Evolutionary conservation across 2,329 filamentous ascomycete species (phyloP).

Genomic region (Colletotrichum sp.): DNA sequence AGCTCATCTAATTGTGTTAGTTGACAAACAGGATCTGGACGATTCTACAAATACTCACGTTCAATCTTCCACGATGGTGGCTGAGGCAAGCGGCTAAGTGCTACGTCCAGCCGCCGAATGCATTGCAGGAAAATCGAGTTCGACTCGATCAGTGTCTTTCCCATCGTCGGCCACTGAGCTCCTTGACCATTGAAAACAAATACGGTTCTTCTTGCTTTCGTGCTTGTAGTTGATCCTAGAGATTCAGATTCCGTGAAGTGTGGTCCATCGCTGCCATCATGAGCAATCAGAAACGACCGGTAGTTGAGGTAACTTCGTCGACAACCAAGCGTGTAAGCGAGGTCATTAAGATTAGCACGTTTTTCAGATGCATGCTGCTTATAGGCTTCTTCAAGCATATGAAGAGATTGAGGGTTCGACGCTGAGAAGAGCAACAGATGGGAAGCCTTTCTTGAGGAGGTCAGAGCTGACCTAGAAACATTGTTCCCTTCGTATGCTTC

Average conservation of each 20-base stretch:
- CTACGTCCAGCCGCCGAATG: slow-evolving; percentile 15
- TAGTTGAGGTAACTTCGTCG: slow-evolving; percentile 30
- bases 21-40: background rate
- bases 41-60: background rate
- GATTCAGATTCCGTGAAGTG: slow-evolving; percentile 8
- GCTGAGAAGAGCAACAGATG: slow-evolving; percentile 18
- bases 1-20: slow-evolving; percentile 11
- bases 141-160: background rate
- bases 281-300: slow-evolving; percentile 25
- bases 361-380: slow-evolving; percentile 22
- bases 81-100: slow-evolving; percentile 35
- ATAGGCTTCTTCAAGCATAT: background rate
- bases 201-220: slow-evolving; percentile 28
- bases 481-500: background rate
- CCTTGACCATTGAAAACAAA: slow-evolving; percentile 22
- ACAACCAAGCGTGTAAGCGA: slow-evolving; percentile 33
- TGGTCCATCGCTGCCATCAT: background rate
- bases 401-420: slow-evolving; percentile 22
- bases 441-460: background rate
- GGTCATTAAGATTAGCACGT: slow-evolving; percentile 15
- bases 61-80: background rate
- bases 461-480: background rate
- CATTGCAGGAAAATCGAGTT: background rate
- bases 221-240: background rate
- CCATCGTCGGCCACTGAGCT: slow-evolving; percentile 18